Evolutionary conservation across 805 yeast species (phyloP).

Genomic region (Komagataella pastoris): DNA sequence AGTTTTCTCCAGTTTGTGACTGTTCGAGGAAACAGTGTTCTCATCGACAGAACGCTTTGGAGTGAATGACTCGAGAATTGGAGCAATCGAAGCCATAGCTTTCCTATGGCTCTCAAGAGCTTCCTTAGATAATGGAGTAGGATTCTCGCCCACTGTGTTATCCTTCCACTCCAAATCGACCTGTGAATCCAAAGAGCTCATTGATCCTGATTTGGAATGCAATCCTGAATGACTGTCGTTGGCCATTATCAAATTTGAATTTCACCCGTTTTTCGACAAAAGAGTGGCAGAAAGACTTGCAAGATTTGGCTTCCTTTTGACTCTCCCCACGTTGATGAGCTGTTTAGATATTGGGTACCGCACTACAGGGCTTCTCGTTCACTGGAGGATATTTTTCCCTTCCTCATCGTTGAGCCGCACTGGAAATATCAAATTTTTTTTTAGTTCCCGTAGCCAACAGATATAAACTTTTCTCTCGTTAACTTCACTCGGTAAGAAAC

Average conservation of each 20-base stretch:
- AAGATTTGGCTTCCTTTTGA: background rate
- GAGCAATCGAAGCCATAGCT: slow-evolving; percentile 73
- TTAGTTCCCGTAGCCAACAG: background rate
- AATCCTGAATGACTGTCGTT: background rate
- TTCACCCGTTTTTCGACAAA: background rate
- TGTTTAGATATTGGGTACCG: background rate
- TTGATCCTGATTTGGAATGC: background rate
- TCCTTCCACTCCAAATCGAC: background rate
- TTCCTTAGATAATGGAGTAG: slow-evolving; percentile 12
- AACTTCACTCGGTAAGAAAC: background rate
- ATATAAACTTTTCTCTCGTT: background rate
- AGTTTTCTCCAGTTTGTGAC: slow-evolving; percentile 2
- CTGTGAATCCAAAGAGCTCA: background rate
- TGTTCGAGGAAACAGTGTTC: slow-evolving; percentile 6
- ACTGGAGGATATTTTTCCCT: background rate
- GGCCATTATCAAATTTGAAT: background rate
- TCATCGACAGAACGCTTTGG: slow-evolving; percentile 49
- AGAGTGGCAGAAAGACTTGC: background rate
- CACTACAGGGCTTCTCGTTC: background rate
- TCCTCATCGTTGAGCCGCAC: background rate
- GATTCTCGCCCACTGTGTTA: background rate
- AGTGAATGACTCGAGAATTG: slow-evolving; percentile 49
- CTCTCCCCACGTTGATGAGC: background rate
- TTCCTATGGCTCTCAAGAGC: slow-evolving; percentile 24
- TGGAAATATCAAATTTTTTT: background rate